A percentile compares a stretch with the other conserved stretches of the same genome.
Evolutionary conservation across 2,329 filamentous ascomycete genomes (phyloP).

Genomic region (Truncatella angustata): DNA sequence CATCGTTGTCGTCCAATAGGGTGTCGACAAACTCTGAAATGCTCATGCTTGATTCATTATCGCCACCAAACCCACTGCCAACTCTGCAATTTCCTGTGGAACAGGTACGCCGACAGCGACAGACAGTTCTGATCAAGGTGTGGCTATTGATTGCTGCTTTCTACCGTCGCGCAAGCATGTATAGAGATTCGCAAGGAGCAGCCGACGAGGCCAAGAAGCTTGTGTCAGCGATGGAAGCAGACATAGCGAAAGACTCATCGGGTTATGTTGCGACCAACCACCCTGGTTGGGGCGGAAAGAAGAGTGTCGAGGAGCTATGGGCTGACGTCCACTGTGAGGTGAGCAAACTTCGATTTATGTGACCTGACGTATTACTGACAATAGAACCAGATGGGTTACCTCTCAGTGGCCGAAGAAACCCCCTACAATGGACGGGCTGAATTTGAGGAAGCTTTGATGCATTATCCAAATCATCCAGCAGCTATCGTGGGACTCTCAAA

Average conservation of each 20-base stretch:
- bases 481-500: slow-evolving; percentile 82
- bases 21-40: slow-evolving; percentile 40
- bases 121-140: slow-evolving; percentile 65
- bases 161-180: slow-evolving; percentile 78
- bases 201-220: slow-evolving; percentile 79
- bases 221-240: slow-evolving; percentile 66
- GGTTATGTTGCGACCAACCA: slow-evolving; percentile 61
- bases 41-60: slow-evolving; percentile 38
- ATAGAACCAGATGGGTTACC: slow-evolving; percentile 58
- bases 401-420: slow-evolving; percentile 59
- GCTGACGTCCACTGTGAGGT: slow-evolving; percentile 82
- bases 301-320: slow-evolving; percentile 80
- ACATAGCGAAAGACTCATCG: slow-evolving; percentile 60
- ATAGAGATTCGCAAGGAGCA: slow-evolving; percentile 76
- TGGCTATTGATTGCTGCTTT: slow-evolving; percentile 91
- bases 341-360: slow-evolving; percentile 32
- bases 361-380: slow-evolving; percentile 22
- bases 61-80: slow-evolving; percentile 47
- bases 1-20: slow-evolving; percentile 40
- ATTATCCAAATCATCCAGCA: slow-evolving; percentile 74
- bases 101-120: slow-evolving; percentile 48
- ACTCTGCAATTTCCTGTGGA: slow-evolving; percentile 54
- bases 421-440: slow-evolving; percentile 70
- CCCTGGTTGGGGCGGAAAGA: slow-evolving; percentile 74
- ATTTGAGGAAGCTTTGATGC: slow-evolving; percentile 80